phyloP scores from a whole-genome alignment of 148 eudicot genomes.

The Suaeda aralocaspica region DNA sequence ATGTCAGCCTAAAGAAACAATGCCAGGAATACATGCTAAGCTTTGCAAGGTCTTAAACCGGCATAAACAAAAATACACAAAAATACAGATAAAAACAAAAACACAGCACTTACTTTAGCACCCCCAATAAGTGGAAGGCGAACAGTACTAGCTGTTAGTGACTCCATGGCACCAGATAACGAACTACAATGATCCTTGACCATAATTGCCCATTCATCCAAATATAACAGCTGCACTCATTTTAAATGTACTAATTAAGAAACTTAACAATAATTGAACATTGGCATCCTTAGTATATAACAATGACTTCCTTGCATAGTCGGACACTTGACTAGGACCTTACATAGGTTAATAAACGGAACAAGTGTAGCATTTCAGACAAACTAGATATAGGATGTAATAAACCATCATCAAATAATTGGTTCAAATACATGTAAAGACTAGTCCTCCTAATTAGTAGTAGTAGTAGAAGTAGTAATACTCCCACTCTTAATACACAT shows the following conservation, averaged over 20 bases:
- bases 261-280: background rate
- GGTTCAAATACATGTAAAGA: too few relatives aligned
- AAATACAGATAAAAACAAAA: background rate
- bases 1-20: conserved; percentile 54
- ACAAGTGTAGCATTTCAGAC: background rate
- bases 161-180: conserved; percentile 50
- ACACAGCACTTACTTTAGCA: conserved; percentile 69
- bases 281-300: background rate
- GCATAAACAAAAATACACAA: background rate
- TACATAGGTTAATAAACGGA: background rate
- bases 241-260: background rate
- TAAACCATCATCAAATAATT: background rate
- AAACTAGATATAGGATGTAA: background rate
- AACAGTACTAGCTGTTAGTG: conserved; percentile 66
- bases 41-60: background rate
- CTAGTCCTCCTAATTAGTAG: too few relatives aligned
- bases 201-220: conserved; percentile 61
- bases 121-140: conserved; percentile 79
- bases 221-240: conserved; percentile 46
- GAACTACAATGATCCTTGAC: conserved; percentile 56
- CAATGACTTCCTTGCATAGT: background rate
- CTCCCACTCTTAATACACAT: too few relatives aligned
- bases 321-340: background rate
- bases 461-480: too few relatives aligned
- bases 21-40: background rate